Base-by-base conservation (phyloP, 495 filamentous ascomycete species). In the Neurospora terricola region DNA sequence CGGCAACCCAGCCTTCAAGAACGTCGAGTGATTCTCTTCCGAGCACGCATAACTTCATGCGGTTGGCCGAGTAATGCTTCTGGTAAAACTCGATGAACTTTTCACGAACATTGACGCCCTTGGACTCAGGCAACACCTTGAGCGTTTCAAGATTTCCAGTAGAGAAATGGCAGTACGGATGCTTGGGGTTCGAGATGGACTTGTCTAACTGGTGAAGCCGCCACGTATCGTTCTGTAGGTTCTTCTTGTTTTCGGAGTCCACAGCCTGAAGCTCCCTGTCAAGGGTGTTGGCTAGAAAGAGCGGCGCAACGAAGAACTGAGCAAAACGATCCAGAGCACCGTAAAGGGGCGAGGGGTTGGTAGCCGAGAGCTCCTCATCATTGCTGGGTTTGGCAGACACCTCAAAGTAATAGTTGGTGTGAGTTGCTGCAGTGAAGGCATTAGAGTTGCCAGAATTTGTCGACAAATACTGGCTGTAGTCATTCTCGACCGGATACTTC, bases 171-270 rank as follows among this genome's bases (percentile, higher is more conserved):
- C 91, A 91, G 78, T 92, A 97, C n/a, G 96, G 96, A 78, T 98
- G 96, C 45, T 90, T 90, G 5, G 91, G 89, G 81, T 95, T 99
- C 34, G 95, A 94, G 12, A 96, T 83, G 2, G 93, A 91, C 82
- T 97, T 98, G 78, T 92, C 92, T 38, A 99, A 86, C 80, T 99
- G 96, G 81, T 94, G 90, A 73, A 97, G 82, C 27, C 96, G 91
- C 96, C 96, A 99, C 73, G 88, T 84, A 80, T 99, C 96, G 81
- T 88, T 97, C 83, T 99, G 96, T 34, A 99, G 87, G 75, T 99
- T 99, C 86, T 99, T 98, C 87, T 99, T 99, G 83, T 98, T 97
- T 80, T 99, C 96, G 0, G 96, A 98, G 82, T 99, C 96, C 23
- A 99, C 96, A 23, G 96, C 96, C 73, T 85, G 88, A 73, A 99